Conservation (phyloP, 495 filamentous ascomycete species). For the Staphylotrichum tortipilum region DNA sequence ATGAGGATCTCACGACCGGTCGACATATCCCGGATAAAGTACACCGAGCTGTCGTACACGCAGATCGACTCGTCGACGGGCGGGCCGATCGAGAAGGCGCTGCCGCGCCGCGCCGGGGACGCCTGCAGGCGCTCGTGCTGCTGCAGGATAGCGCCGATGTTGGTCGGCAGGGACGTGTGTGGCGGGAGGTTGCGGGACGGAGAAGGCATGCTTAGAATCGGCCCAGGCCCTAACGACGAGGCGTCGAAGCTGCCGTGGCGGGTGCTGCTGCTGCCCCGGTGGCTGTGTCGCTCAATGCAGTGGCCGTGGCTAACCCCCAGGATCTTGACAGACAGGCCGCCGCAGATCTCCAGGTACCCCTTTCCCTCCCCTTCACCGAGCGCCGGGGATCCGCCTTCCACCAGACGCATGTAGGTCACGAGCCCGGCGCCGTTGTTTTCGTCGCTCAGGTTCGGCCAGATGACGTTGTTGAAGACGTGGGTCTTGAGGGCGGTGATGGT, state of each 20-base stretch:
- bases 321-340: slow-evolving; percentile 69
- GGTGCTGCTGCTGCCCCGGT: slow-evolving; percentile 42
- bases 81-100: slow-evolving; percentile 19
- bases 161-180: slow-evolving; percentile 16
- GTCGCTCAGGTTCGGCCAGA: slow-evolving; percentile 96
- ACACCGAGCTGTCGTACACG: slow-evolving; percentile 77
- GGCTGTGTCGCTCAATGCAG: slow-evolving; percentile 64
- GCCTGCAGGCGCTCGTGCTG: slow-evolving; percentile 14
- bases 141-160: slow-evolving; percentile 16
- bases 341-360: slow-evolving; percentile 78
- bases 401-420: slow-evolving; percentile 79
- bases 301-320: slow-evolving; percentile 79
- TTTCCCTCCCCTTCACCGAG: slow-evolving; percentile 63
- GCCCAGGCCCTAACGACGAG: slow-evolving; percentile 7
- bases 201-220: slow-evolving; percentile 4
- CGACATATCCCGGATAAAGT: slow-evolving; percentile 69
- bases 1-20: slow-evolving; percentile 73
- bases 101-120: slow-evolving; percentile 5
- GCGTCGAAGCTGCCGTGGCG: slow-evolving; percentile 33
- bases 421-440: slow-evolving; percentile 91
- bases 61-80: slow-evolving; percentile 39
- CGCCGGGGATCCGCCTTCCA: slow-evolving; percentile 76
- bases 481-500: slow-evolving; percentile 82
- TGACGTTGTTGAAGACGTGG: slow-evolving; percentile 94
- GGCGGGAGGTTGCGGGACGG: slow-evolving; percentile 11